Conservation (phyloP, 108 stramenopile species). For the Stephanodiscus minutulus region DNA sequence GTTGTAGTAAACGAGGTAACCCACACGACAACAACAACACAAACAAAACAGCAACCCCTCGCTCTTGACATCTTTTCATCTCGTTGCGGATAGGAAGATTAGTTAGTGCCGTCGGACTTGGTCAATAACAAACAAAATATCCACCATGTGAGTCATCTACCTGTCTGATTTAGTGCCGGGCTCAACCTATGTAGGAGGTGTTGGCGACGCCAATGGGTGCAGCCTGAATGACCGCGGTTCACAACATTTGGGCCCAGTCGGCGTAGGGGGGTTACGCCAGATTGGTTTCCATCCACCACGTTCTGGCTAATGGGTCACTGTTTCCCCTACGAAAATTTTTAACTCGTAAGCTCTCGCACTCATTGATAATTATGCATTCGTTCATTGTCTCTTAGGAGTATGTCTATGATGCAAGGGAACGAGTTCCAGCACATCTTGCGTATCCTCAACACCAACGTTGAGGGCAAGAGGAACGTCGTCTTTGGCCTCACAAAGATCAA, state of each 20-base stretch:
- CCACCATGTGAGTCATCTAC: slow-evolving; percentile 38
- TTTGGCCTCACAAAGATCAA: slow-evolving; percentile 98
- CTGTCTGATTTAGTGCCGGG: too few relatives aligned
- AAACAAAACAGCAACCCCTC: not conserved
- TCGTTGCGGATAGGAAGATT: not conserved
- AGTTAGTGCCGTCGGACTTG: slow-evolving; percentile 30
- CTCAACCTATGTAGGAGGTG: too few relatives aligned
- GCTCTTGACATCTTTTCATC: not conserved
- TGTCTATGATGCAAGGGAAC: slow-evolving; percentile 91
- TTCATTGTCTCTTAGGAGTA: slow-evolving; percentile 21
- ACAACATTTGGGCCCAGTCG: not conserved
- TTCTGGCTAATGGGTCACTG: not conserved
- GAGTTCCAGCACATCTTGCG: slow-evolving; percentile 99
- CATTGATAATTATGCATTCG: not conserved
- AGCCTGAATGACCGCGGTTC: not conserved
- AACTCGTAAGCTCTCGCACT: not conserved
- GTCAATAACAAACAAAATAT: slow-evolving; percentile 38
- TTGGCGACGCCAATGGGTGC: not conserved
- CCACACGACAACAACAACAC: not conserved
- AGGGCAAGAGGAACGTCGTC: slow-evolving; percentile 98
- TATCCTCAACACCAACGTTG: slow-evolving; percentile 99
- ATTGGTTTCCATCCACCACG: not conserved
- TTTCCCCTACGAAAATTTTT: not conserved
- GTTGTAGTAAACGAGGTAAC: slow-evolving; percentile 7
- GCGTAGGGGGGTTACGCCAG: not conserved